phyloP scores from a whole-genome alignment of 164 flowering plant genomes.

The Chimonanthus salicifolius region DNA sequence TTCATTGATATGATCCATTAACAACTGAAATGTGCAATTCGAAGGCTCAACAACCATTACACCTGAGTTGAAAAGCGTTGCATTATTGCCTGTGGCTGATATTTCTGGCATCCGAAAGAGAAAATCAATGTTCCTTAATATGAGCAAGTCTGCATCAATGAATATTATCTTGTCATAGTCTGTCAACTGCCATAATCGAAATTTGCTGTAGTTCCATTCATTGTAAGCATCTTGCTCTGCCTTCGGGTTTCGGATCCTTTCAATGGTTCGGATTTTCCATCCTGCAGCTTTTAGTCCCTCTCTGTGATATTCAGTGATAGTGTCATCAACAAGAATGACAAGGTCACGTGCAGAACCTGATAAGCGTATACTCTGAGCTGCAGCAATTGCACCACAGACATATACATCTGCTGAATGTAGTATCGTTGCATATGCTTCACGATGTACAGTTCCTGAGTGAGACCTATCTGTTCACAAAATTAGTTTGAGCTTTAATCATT shows the following conservation, averaged over 20 bases:
- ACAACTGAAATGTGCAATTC: conserved; percentile 72
- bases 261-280: conserved; percentile 48
- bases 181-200: conserved; percentile 93
- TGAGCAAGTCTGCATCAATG: conserved; percentile 85
- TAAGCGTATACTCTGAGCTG: conserved; percentile 60
- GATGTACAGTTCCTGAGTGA: conserved; percentile 26
- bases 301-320: conserved; percentile 44
- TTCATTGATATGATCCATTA: conserved; percentile 83
- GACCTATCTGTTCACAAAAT: conserved; percentile 15
- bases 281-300: conserved; percentile 55
- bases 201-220: conserved; percentile 93
- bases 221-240: conserved; percentile 78
- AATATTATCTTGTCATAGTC: conserved; percentile 89
- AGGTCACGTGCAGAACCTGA: conserved; percentile 51
- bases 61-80: conserved; percentile 86
- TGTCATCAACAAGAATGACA: conserved; percentile 54
- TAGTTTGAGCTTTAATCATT: background rate
- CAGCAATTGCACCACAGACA: conserved; percentile 63
- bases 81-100: conserved; percentile 81
- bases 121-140: conserved; percentile 72
- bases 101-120: conserved; percentile 87
- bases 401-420: conserved; percentile 56
- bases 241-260: conserved; percentile 56
- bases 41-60: conserved; percentile 94
- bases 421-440: conserved; percentile 61